Percentiles rank a stretch among this genome's conserved stretches.
These are phyloP conservation scores for Passiflora organensis DNA, from an alignment of 345 rosid genomes.

Conservation along the genomic window DNA sequence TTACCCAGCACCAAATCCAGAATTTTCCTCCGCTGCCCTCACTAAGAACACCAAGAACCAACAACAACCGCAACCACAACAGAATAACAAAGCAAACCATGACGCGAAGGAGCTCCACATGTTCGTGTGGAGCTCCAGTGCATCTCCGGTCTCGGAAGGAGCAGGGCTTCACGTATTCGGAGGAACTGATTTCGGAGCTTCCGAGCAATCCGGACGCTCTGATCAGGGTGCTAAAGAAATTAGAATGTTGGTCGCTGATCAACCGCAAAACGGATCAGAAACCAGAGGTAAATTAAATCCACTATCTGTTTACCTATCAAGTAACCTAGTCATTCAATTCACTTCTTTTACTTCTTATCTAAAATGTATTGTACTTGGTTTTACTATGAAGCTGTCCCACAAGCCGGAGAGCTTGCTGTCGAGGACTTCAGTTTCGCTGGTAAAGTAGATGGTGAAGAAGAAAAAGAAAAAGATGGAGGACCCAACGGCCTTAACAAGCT, in stretches of 20 bases:
- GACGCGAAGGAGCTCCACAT: slow-evolving; percentile 55
- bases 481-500: slow-evolving; percentile 39
- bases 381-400: slow-evolving; percentile 32
- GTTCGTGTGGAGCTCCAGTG: slow-evolving; percentile 44
- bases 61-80: slow-evolving; percentile 20
- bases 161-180: slow-evolving; percentile 69
- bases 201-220: slow-evolving; percentile 71
- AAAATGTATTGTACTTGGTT: not conserved
- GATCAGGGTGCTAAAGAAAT: slow-evolving; percentile 92
- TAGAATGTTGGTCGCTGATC: slow-evolving; percentile 78
- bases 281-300: slow-evolving; percentile 43
- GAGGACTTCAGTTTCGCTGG: slow-evolving; percentile 53
- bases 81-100: slow-evolving; percentile 43
- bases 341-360: not conserved
- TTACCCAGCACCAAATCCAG: slow-evolving; percentile 89
- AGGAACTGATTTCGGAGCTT: slow-evolving; percentile 44
- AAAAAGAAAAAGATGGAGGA: slow-evolving; percentile 17
- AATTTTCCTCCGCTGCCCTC: slow-evolving; percentile 39
- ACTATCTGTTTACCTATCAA: too few species aligned
- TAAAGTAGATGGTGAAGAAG: slow-evolving; percentile 38
- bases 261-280: slow-evolving; percentile 69
- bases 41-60: slow-evolving; percentile 28
- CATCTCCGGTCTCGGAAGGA: slow-evolving; percentile 37
- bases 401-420: slow-evolving; percentile 41
- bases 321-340: not conserved